Evolutionary conservation across 495 filamentous ascomycete genomes (phyloP).

Genomic region (Daldinia childiae): DNA sequence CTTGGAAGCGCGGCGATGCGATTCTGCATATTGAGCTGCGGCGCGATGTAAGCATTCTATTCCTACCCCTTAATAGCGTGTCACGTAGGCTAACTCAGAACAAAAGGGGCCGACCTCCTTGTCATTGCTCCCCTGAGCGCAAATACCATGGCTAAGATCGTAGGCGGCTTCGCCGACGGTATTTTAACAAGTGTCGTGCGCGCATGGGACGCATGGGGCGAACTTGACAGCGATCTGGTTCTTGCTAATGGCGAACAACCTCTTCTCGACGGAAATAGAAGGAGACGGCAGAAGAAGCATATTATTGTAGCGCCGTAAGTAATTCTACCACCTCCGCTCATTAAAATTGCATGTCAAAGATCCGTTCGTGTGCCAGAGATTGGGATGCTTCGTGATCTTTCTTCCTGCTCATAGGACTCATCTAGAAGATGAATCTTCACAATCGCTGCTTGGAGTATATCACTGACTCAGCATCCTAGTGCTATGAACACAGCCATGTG

Average conservation of each 20-base stretch:
- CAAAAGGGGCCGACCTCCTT: constrained; percentile 75
- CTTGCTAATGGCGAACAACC: not conserved
- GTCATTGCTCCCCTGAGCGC: constrained; percentile 82
- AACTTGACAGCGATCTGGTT: constrained; percentile 55
- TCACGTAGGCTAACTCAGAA: not conserved
- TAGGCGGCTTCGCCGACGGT: constrained; percentile 71
- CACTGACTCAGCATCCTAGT: constrained; percentile 48
- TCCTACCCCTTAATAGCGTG: not conserved
- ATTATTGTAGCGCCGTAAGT: constrained; percentile 67
- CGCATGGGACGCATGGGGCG: constrained; percentile 84
- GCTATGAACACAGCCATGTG: constrained; percentile 95
- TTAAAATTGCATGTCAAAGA: no score
- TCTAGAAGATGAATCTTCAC: no score
- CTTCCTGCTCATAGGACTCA: no score
- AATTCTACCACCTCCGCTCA: not conserved
- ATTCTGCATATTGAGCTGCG: constrained; percentile 90
- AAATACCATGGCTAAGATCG: constrained; percentile 84
- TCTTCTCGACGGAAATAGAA: constrained; percentile 3
- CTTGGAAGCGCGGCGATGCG: constrained; percentile 71
- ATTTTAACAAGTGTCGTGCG: constrained; percentile 77
- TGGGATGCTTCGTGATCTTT: no score
- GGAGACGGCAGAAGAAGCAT: constrained; percentile 52
- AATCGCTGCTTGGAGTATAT: no score
- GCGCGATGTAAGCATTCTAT: constrained; percentile 47
- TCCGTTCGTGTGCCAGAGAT: no score